Percentiles rank a stretch among this genome's conserved stretches.
These are phyloP conservation scores for Wickerhamomyces pijperi DNA, from an alignment of 805 yeast genomes.

Conservation along the genomic window DNA sequence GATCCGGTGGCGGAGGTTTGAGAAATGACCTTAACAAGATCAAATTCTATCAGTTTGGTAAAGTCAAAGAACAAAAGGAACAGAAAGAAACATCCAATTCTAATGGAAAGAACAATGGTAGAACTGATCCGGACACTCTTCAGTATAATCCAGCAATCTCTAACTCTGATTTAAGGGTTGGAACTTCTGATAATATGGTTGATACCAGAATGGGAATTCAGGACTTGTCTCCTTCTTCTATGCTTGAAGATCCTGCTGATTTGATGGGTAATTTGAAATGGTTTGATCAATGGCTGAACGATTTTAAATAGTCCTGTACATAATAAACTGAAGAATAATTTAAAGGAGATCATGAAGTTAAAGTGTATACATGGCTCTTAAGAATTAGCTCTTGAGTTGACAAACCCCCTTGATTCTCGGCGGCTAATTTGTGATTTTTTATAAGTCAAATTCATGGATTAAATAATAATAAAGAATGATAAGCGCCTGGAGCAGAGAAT, in stretches of 20 bases:
- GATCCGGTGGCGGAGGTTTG: conserved; percentile 19
- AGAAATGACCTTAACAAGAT: conserved; percentile 33
- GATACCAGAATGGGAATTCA: conserved; percentile 10
- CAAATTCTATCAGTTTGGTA: conserved; percentile 36
- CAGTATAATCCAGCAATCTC: too few species aligned
- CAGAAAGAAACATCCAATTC: background rate
- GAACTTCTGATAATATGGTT: conserved; percentile 2
- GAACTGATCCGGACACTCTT: background rate
- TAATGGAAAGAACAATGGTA: background rate
- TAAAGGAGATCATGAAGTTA: too few species aligned
- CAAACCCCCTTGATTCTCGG: too few species aligned
- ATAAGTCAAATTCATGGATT: too few species aligned
- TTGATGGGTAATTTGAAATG: conserved; percentile 36
- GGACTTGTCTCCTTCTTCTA: conserved; percentile 6
- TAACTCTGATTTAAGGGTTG: too few species aligned
- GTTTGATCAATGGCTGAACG: conserved; percentile 40
- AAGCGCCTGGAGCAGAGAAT: too few species aligned
- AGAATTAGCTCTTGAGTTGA: too few species aligned
- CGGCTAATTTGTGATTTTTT: too few species aligned
- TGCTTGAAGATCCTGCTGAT: background rate
- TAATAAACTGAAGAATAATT: too few species aligned
- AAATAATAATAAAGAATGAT: too few species aligned
- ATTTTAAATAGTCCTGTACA: conserved; percentile 1
- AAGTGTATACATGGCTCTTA: too few species aligned
- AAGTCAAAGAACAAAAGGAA: conserved; percentile 10